Evolutionary conservation across 768 basidiomycete genomes (phyloP), one percentile per base, ranked within the genome.

Genomic region (Agaricus sinodeliciosus): DNA sequence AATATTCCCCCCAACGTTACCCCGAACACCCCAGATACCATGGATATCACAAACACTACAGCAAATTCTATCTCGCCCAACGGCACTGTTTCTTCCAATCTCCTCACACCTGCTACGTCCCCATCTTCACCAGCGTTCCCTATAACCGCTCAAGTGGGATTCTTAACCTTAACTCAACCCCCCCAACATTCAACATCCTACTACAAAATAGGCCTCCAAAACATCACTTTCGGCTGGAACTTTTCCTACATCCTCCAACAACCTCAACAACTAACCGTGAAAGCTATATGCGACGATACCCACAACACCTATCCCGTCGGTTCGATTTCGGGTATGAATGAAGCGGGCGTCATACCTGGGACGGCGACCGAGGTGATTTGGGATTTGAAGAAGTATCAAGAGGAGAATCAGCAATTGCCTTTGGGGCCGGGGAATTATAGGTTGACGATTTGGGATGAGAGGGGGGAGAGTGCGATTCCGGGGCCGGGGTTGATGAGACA

Each of bases 141-240:
- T 31, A 31, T 31, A 7, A 31, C 31, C 31, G 31, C 31, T 7
- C 31, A 31, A 31, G 31, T 31, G 8, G 31, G 31, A 11, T 31
- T 31, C 11, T 11, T 31, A 8, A 31, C 31, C 7, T 11, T 88
- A 63, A 87, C 87, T 36, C 77, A 86, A 62, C 92, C 92, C 0
- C 85, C 88, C 0, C 76, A 81, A 57, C 84, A 84, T 9, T 77
- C 81, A 35, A 82, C 84, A 3, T 87, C 88, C 34, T 93, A 80
- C 73, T 93, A 81, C 73, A 90, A 92, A 73, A 85, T 94, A 60
- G 86, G 87, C 0, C 68, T 72, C 1, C 76, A 87, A 58, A 71
- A 69, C 55, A 80, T 94, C 60, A 94, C 90, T 18, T 88, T 94
- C 65, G 91, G 77, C 22, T 94, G 90, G 92, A 90, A 88, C 67